Evolutionary conservation across 192 early-diverging fungal genomes (phyloP).

Genomic region (Coemansia javaensis): DNA sequence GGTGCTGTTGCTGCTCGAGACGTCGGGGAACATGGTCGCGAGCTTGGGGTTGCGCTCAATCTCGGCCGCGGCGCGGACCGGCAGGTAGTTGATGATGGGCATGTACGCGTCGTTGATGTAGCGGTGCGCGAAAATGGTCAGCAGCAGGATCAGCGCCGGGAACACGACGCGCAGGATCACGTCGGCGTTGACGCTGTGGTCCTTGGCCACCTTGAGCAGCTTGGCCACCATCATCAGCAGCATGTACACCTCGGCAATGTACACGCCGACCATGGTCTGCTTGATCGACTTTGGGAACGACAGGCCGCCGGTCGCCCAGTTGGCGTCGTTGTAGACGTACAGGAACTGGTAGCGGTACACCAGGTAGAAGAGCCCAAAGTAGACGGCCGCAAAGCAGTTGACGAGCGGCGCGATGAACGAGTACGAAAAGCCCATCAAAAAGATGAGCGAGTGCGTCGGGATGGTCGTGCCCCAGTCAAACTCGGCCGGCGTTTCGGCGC

Average conservation of each 20-base stretch:
- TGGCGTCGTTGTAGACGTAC: slow-evolving; percentile 64
- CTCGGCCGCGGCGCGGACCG: slow-evolving; percentile 43
- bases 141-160: slow-evolving; percentile 47
- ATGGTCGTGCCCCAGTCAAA: slow-evolving; percentile 65
- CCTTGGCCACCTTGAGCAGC: slow-evolving; percentile 47
- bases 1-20: slow-evolving; percentile 14
- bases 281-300: slow-evolving; percentile 61
- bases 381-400: slow-evolving; percentile 70
- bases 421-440: slow-evolving; percentile 74
- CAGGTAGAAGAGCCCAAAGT: slow-evolving; percentile 70
- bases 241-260: slow-evolving; percentile 72
- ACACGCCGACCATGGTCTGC: slow-evolving; percentile 67
- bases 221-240: slow-evolving; percentile 68
- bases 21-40: slow-evolving; percentile 26
- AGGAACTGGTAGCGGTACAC: slow-evolving; percentile 84
- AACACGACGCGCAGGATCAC: slow-evolving; percentile 50
- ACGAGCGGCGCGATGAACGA: slow-evolving; percentile 76
- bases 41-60: slow-evolving; percentile 38
- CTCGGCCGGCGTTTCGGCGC: slow-evolving; percentile 50
- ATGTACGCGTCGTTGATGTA: slow-evolving; percentile 60
- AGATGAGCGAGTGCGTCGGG: slow-evolving; percentile 67
- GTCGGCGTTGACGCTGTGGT: slow-evolving; percentile 32
- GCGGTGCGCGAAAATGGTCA: slow-evolving; percentile 52
- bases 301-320: slow-evolving; percentile 62
- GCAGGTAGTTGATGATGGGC: slow-evolving; percentile 57